Conservation (phyloP, 1,284 basidiomycete genomes). For the Trametes versicolor region DNA sequence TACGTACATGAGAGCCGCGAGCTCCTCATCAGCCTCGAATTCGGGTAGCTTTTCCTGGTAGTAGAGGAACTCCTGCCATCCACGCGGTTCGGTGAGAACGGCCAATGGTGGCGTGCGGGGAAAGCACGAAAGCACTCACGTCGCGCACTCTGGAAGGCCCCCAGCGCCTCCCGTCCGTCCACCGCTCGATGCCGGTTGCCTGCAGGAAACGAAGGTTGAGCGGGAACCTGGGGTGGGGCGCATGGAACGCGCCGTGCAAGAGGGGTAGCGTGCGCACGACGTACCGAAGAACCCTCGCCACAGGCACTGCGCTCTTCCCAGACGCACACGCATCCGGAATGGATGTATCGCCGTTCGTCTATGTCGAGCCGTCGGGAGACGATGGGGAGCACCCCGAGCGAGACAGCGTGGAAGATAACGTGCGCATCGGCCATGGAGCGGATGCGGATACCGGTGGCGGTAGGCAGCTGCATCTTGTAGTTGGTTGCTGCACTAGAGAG, state of each 20-base stretch:
- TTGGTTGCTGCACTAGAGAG: constrained; percentile 20
- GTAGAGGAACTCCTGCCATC: constrained; percentile 51
- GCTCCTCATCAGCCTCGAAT: constrained; percentile 40
- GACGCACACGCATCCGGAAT: constrained; percentile 55
- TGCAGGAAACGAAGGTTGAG: constrained; percentile 22
- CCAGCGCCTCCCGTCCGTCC: constrained; percentile 67
- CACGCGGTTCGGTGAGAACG: constrained; percentile 21
- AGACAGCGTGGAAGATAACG: constrained; percentile 54
- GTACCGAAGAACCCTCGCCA: constrained; percentile 50
- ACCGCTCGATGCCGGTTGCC: constrained; percentile 73
- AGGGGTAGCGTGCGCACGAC: constrained; percentile 28
- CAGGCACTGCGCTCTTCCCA: constrained; percentile 56
- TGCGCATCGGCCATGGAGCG: constrained; percentile 53
- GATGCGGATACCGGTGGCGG: constrained; percentile 53
- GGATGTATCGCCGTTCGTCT: constrained; percentile 54
- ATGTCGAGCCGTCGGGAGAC: constrained; percentile 53
- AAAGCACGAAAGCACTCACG: constrained; percentile 51
- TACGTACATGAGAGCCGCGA: constrained; percentile 40
- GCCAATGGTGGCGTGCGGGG: constrained; percentile 3
- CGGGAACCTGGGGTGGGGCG: constrained; percentile 27
- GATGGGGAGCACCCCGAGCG: constrained; percentile 49
- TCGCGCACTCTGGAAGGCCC: constrained; percentile 81
- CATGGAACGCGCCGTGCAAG: constrained; percentile 1
- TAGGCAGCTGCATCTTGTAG: constrained; percentile 53
- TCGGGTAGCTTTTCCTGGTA: constrained; percentile 53